Evolutionary conservation across 2,329 filamentous ascomycete species (phyloP).

Genomic region (Nothomitra cinnamomea): DNA sequence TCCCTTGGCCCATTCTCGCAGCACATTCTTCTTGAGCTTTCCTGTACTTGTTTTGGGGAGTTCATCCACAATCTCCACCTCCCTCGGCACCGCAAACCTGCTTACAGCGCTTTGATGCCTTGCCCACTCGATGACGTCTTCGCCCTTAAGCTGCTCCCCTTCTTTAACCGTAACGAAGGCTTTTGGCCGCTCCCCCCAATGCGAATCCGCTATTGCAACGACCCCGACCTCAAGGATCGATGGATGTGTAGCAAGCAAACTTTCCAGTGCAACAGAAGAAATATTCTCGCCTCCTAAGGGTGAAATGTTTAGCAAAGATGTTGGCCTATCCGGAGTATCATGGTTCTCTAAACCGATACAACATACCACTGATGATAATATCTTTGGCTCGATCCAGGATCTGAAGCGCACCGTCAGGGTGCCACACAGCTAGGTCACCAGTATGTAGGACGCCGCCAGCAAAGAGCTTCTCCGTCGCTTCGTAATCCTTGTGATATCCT

Average conservation of each 20-base stretch:
- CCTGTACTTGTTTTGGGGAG: constrained; percentile 95
- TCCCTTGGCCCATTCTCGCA: constrained; percentile 69
- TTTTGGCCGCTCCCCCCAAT: constrained; percentile 95
- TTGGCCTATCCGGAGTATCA: not conserved
- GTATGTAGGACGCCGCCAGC: constrained; percentile 74
- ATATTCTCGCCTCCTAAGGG: constrained; percentile 96
- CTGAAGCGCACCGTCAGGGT: constrained; percentile 77
- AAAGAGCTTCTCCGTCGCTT: constrained; percentile 75
- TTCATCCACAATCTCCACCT: constrained; percentile 65
- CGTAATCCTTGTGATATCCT: constrained; percentile 80
- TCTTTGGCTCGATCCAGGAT: constrained; percentile 92
- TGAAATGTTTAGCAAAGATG: not conserved
- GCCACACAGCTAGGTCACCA: constrained; percentile 85
- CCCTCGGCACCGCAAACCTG: constrained; percentile 68
- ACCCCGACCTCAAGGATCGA: constrained; percentile 84
- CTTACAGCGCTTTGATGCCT: constrained; percentile 65
- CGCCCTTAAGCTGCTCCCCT: constrained; percentile 40
- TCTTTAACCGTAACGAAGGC: constrained; percentile 73
- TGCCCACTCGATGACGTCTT: constrained; percentile 73
- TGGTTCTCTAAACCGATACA: not conserved
- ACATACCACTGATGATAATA: constrained; percentile 82
- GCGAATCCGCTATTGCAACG: constrained; percentile 68
- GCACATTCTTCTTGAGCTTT: constrained; percentile 88
- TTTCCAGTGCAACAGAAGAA: constrained; percentile 79
- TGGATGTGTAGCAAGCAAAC: constrained; percentile 75